Evolutionary conservation across 805 yeast genomes (phyloP).

Genomic region (Candida peoriensis): DNA sequence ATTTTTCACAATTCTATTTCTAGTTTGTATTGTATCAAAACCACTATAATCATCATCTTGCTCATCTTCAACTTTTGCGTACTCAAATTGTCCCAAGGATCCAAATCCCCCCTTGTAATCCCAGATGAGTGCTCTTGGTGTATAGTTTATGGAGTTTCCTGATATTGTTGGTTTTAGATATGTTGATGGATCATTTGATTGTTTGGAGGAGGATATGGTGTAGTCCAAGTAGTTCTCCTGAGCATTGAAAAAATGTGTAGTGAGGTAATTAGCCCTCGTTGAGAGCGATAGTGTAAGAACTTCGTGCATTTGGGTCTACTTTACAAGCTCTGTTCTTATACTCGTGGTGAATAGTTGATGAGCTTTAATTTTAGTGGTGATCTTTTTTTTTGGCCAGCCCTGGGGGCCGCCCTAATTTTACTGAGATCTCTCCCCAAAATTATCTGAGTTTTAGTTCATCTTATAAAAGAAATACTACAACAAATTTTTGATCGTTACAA

Average conservation of each 20-base stretch:
- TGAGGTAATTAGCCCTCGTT: conserved; percentile 67
- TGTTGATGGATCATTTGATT: conserved; percentile 37
- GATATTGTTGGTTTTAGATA: conserved; percentile 38
- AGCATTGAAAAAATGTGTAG: conserved; percentile 74
- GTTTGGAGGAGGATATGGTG: conserved; percentile 23
- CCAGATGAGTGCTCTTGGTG: conserved; percentile 83
- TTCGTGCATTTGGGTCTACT: conserved; percentile 51
- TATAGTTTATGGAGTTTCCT: conserved; percentile 46
- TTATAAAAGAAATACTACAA: no score
- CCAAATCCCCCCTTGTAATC: conserved; percentile 80
- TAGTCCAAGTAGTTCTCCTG: conserved; percentile 69
- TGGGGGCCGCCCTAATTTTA: no score
- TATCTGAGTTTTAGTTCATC: no score
- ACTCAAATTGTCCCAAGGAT: conserved; percentile 51
- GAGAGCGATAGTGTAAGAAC: conserved; percentile 69
- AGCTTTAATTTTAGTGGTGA: no score
- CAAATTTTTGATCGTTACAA: background rate
- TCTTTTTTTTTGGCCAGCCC: no score
- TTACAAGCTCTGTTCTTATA: no score
- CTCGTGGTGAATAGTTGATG: no score
- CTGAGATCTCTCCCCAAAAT: no score
- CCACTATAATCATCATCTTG: conserved; percentile 10
- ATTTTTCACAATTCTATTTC: conserved; percentile 39
- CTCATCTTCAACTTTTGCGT: conserved; percentile 22
- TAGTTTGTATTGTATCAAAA: conserved; percentile 28